phyloP scores from a whole-genome alignment of 805 yeast genomes.

The Lipomyces spencermartinsiae region DNA sequence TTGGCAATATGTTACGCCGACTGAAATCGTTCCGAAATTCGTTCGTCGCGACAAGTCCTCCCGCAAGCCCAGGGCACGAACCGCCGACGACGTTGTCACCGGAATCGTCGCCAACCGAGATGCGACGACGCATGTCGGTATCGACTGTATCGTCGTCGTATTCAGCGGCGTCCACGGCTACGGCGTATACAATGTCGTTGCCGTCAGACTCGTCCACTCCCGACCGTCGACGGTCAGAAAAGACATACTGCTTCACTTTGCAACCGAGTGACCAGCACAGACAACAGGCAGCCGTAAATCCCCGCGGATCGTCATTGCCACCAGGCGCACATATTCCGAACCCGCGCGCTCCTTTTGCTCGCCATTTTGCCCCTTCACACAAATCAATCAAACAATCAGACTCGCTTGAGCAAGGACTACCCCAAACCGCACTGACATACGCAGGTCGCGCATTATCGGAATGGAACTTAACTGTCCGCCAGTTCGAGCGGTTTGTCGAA shows the following conservation, averaged over 20 bases:
- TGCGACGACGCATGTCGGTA: background rate
- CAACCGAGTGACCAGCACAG: slow-evolving; percentile 27
- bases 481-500: slow-evolving; percentile 49
- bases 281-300: background rate
- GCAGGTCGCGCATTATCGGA: slow-evolving; percentile 50
- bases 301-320: background rate
- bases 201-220: background rate
- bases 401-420: background rate
- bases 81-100: background rate
- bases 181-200: background rate
- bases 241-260: slow-evolving; percentile 28
- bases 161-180: background rate
- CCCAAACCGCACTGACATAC: slow-evolving; percentile 42
- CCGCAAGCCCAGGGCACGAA: background rate
- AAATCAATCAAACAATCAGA: background rate
- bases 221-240: slow-evolving; percentile 11
- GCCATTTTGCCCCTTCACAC: background rate
- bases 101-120: background rate
- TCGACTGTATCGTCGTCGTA: slow-evolving; percentile 1
- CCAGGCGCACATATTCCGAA: slow-evolving; percentile 18
- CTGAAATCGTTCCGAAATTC: slow-evolving; percentile 11
- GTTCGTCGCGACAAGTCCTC: background rate
- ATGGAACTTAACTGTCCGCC: slow-evolving; percentile 47
- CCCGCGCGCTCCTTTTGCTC: slow-evolving; percentile 28
- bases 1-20: slow-evolving; percentile 19